phyloP scores from a whole-genome alignment of 2,329 filamentous ascomycete species.

The Exophiala alcalophila region DNA sequence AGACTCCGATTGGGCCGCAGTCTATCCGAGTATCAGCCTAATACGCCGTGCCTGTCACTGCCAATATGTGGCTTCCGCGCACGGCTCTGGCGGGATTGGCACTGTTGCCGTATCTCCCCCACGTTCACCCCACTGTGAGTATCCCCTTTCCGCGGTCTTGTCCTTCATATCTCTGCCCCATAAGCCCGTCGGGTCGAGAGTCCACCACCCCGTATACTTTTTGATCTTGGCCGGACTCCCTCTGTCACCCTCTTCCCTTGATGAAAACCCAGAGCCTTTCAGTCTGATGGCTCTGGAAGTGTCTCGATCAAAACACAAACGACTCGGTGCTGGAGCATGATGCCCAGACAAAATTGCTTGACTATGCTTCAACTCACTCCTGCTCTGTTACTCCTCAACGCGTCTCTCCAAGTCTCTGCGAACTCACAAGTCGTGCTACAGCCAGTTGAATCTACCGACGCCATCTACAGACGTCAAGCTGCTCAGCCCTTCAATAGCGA shows the following conservation, averaged over 20 bases:
- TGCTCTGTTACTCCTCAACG: slow-evolving; percentile 20
- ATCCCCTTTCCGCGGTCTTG: background rate
- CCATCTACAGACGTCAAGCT: slow-evolving; percentile 21
- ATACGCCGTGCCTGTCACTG: slow-evolving; percentile 1
- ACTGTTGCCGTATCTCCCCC: slow-evolving; percentile 13
- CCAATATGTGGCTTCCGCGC: slow-evolving; percentile 22
- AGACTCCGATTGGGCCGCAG: too few relatives aligned
- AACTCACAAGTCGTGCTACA: slow-evolving; percentile 25
- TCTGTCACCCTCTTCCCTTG: too few relatives aligned
- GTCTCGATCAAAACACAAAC: too few relatives aligned
- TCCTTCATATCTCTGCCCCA: slow-evolving; percentile 1
- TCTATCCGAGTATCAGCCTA: slow-evolving; percentile 16
- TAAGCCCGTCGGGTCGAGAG: slow-evolving; percentile 1
- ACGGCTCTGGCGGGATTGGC: slow-evolving; percentile 22
- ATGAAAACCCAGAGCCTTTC: too few relatives aligned
- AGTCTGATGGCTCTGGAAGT: too few relatives aligned
- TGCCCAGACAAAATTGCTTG: too few relatives aligned
- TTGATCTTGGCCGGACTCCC: too few relatives aligned
- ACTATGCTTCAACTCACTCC: slow-evolving; percentile 16
- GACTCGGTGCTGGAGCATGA: too few relatives aligned
- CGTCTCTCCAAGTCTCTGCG: slow-evolving; percentile 13
- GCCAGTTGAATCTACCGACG: slow-evolving; percentile 24
- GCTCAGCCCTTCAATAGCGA: slow-evolving; percentile 26
- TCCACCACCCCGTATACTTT: too few relatives aligned
- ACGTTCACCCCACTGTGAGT: slow-evolving; percentile 21